Percentiles rank a stretch among this genome's conserved stretches.
These are phyloP conservation scores for Domatiomyces catenatus DNA, from an alignment of 2,329 filamentous ascomycete genomes.

Conservation along the genomic window DNA sequence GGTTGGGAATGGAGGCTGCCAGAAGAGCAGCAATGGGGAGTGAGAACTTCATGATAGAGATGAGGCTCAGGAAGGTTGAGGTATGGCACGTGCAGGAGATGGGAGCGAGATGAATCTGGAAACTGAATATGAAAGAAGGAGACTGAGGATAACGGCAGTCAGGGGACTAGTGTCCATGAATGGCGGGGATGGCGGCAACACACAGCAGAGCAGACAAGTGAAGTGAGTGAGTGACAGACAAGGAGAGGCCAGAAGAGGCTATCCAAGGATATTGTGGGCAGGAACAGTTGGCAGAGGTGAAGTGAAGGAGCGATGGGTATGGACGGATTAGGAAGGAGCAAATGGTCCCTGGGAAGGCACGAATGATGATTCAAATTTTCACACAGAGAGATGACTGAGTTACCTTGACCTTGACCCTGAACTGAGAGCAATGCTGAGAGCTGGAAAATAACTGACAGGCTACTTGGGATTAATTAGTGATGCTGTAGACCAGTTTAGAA, in stretches of 20 bases:
- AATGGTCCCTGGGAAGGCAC: not conserved
- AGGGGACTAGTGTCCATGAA: not conserved
- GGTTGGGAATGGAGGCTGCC: not conserved
- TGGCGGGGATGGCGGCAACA: not conserved
- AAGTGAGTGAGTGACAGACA: not conserved
- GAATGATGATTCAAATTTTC: not conserved
- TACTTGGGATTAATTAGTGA: not conserved
- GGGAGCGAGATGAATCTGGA: not conserved
- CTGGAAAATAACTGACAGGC: not conserved
- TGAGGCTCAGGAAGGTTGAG: not conserved
- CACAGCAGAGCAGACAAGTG: not conserved
- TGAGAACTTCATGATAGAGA: not conserved
- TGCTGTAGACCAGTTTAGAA: not conserved
- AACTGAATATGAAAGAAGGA: not conserved
- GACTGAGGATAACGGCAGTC: not conserved
- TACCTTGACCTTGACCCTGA: not conserved
- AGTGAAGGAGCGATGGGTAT: not conserved
- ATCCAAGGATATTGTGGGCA: not conserved
- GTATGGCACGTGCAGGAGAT: not conserved
- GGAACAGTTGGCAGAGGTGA: not conserved
- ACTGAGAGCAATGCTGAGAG: not conserved
- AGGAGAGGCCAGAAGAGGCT: not conserved
- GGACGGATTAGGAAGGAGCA: not conserved
- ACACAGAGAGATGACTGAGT: not conserved
- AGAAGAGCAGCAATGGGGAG: not conserved